These are phyloP conservation scores for Nemania serpens DNA, from an alignment of 2,329 filamentous ascomycete genomes.

Conservation along the genomic window DNA sequence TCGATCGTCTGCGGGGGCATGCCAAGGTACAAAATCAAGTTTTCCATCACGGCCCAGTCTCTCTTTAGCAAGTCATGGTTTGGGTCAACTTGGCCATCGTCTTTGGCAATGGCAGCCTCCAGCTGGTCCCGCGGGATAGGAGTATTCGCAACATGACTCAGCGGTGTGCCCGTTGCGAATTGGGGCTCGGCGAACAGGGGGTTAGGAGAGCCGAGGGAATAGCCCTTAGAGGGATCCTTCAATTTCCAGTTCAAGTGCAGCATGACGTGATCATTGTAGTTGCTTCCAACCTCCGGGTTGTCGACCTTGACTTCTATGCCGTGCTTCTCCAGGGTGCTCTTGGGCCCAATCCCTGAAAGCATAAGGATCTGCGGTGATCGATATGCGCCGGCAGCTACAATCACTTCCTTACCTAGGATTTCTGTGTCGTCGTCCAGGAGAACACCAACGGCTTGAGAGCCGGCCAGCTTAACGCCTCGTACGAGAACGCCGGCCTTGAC, in stretches of 20 bases:
- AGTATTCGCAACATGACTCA: slow-evolving; percentile 28
- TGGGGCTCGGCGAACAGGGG: slow-evolving; percentile 29
- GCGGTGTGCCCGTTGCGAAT: slow-evolving; percentile 27
- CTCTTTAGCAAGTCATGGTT: neutral
- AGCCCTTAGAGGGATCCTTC: slow-evolving; percentile 33
- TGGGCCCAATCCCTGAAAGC: slow-evolving; percentile 32
- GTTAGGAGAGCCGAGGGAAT: slow-evolving; percentile 33
- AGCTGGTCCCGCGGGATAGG: slow-evolving; percentile 20
- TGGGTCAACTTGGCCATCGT: slow-evolving; percentile 28
- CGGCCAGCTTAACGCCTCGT: slow-evolving; percentile 21
- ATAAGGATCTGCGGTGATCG: slow-evolving; percentile 32
- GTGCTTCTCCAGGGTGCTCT: slow-evolving; percentile 19
- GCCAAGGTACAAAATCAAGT: slow-evolving; percentile 31
- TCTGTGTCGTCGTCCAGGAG: slow-evolving; percentile 23
- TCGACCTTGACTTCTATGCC: slow-evolving; percentile 28
- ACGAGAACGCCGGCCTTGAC: slow-evolving; percentile 29
- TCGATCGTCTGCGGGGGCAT: slow-evolving; percentile 15
- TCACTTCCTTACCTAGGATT: slow-evolving; percentile 21
- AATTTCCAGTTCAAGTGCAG: slow-evolving; percentile 34
- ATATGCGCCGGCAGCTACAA: slow-evolving; percentile 27
- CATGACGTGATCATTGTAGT: slow-evolving; percentile 31
- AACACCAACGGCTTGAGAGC: slow-evolving; percentile 22
- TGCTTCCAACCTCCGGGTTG: slow-evolving; percentile 27
- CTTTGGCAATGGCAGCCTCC: slow-evolving; percentile 31
- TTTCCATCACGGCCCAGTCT: slow-evolving; percentile 34